These are phyloP conservation scores for Artemisia annua DNA, from an alignment of 129 eudicot genomes.

Conservation along the genomic window DNA sequence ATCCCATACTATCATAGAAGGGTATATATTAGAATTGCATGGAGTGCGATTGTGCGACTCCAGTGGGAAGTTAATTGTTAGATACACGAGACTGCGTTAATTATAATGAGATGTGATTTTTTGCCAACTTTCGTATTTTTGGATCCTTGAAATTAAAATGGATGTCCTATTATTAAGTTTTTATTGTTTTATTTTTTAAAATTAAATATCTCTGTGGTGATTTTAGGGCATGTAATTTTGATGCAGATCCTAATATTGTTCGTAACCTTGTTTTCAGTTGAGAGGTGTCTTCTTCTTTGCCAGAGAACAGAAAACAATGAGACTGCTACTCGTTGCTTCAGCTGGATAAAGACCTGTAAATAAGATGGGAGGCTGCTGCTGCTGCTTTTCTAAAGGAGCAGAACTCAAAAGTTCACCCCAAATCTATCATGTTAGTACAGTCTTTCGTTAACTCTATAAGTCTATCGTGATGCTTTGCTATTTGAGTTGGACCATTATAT, in stretches of 20 bases:
- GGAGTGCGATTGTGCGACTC: neutral
- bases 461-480: too few species aligned
- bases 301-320: constrained; percentile 43
- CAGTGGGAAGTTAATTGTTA: neutral
- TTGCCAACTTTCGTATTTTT: too few species aligned
- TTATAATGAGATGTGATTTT: too few species aligned
- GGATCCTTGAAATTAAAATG: too few species aligned
- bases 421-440: constrained; percentile 37
- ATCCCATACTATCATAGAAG: neutral
- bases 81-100: neutral
- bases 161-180: neutral
- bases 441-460: neutral
- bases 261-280: constrained; percentile 10
- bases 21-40: neutral
- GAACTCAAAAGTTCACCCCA: constrained; percentile 56
- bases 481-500: neutral
- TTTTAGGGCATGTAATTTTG: neutral
- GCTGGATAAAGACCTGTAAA: constrained; percentile 34
- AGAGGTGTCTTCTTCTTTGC: constrained; percentile 30
- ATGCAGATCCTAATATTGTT: neutral
- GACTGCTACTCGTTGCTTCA: neutral
- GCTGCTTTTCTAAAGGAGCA: constrained; percentile 65
- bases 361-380: constrained; percentile 81
- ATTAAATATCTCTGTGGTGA: neutral
- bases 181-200: neutral